Conservation (phyloP, 495 filamentous ascomycete genomes). For the Hypoxylon crocopeplum region DNA sequence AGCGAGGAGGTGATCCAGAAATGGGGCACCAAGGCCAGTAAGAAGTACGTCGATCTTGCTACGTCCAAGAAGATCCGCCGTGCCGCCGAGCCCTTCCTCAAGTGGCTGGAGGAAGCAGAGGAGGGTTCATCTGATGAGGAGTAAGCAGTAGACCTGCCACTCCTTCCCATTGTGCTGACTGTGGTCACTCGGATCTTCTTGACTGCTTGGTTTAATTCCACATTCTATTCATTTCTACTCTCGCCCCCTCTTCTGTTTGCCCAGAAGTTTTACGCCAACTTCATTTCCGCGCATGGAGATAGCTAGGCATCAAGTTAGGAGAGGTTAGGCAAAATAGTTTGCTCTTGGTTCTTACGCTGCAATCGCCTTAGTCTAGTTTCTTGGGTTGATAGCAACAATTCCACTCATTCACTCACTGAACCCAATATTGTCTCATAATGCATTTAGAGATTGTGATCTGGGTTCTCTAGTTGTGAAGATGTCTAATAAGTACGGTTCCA, state of each 20-base stretch:
- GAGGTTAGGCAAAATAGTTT: neutral
- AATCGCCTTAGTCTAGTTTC: slow-evolving; percentile 3
- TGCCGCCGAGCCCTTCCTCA: slow-evolving; percentile 89
- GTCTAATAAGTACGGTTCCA: too few relatives aligned
- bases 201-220: slow-evolving; percentile 8
- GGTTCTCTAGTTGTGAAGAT: too few relatives aligned
- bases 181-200: slow-evolving; percentile 14
- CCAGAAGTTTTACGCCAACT: slow-evolving; percentile 12
- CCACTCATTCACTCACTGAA: slow-evolving; percentile 2
- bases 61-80: slow-evolving; percentile 97
- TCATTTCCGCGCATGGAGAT: slow-evolving; percentile 2
- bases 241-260: slow-evolving; percentile 5
- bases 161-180: neutral
- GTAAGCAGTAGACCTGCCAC: slow-evolving; percentile 10
- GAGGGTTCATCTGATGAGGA: slow-evolving; percentile 79
- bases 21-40: slow-evolving; percentile 94
- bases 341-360: neutral
- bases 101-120: slow-evolving; percentile 91
- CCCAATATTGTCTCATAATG: neutral
- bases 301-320: slow-evolving; percentile 2
- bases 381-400: slow-evolving; percentile 12
- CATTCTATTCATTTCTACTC: too few relatives aligned
- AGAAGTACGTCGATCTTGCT: slow-evolving; percentile 90
- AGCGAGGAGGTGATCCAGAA: slow-evolving; percentile 85
- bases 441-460: too few relatives aligned